Base-by-base conservation (phyloP, 2,329 filamentous ascomycete genomes). In the Fusarium sublunatum region DNA sequence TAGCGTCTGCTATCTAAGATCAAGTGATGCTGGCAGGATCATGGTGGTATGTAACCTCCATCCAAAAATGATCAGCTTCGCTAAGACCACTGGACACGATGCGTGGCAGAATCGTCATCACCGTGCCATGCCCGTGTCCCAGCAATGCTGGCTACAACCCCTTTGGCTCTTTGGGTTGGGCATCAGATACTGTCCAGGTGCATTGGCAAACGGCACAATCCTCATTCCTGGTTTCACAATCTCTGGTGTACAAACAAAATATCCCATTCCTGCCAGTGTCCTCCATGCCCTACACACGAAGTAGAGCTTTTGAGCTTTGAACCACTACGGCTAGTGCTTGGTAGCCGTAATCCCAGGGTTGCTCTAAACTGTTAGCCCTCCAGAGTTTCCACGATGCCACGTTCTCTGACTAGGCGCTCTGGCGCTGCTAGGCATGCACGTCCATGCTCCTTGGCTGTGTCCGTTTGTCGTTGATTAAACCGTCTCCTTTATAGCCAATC, bases 1-100 rank as follows among this genome's bases (percentile, higher is more conserved):
- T 70, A 67, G 67, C 64, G 67, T 48, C 52, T 43, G 56, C 43
- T 41, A 51, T 53, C 54, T 60, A 26, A 64, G 59, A 69, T 70
- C 67, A 70, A 70, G 57, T 70, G 67, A 70, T 58, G 54, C 55
- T 19, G 19, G 19, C 43, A 47, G 58, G 57, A 53, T 46, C 40
- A 51, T 39, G 49, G 38, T 52, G 53, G 53, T 48, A 60, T 53
- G 50, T 57, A 53, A 61, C 46, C 49, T 47, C 44, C 49, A 46
- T 29, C 28, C 31, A 56, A 49, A 42, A 35, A 36, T 38, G 67
- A 70, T 68, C 64, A 68, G 43, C 58, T 48, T 47, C 28, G 35
- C 44, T 43, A 19, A 32, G 38, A 35, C 34, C 31, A 53, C 41
- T 57, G 29, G 43, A 34, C 39, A 36, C 29, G 19, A 25, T 47